Base-by-base conservation (phyloP, 208 protist genomes). In the Endotrypanum monterogeii region DNA sequence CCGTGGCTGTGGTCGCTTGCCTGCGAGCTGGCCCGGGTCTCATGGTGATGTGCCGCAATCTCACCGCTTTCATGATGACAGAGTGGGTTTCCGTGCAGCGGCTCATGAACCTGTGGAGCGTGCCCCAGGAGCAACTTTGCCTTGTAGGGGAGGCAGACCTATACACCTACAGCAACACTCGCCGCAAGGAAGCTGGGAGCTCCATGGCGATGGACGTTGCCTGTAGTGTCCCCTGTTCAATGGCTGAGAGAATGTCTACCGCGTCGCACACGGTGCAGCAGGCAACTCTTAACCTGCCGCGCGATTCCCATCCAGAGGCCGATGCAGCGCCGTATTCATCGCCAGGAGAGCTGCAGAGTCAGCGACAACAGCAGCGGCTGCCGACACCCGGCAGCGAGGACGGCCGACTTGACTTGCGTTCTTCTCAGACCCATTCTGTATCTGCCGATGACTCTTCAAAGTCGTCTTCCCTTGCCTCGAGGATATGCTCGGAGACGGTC, bases 31-130 rank as follows among this genome's bases (percentile, higher is more conserved):
- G 80, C 0, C 81, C 75, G 39, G 79, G 84, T 65, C 67, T 93
- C 61, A 48, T 73, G 8, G 63, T 72, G 30, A n/a, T 89, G 54
- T 89, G 89, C 76, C 57, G 80, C 32, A 79, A 63, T 51, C 66
- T 84, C 35, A 78, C 68, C 60, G 30, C 32, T 18, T 89, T 93
- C 69, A 68, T 80, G 28, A 67, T 71, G 75, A 73, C 65, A 55
- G 79, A 89, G 80, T 94, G 83, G 83, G 65, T 85, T 30, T 77
- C 83, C 16, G 79, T 94, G 51, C 85, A 87, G 52, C 83, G 83
- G 30, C 74, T 93, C 14, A 75, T 90, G 65, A 79, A 75, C 28
- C 83, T 93, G 48, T 85, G 86, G 68, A 61, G 79, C 44, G 79
- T 88, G 20, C 86, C 84, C 57, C 67, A 74, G 39, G 89, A 93